A percentile compares a stretch with the other conserved stretches of the same genome.
phyloP scores from a whole-genome alignment of 257 asterid genomes.

The Buddleja alternifolia region DNA sequence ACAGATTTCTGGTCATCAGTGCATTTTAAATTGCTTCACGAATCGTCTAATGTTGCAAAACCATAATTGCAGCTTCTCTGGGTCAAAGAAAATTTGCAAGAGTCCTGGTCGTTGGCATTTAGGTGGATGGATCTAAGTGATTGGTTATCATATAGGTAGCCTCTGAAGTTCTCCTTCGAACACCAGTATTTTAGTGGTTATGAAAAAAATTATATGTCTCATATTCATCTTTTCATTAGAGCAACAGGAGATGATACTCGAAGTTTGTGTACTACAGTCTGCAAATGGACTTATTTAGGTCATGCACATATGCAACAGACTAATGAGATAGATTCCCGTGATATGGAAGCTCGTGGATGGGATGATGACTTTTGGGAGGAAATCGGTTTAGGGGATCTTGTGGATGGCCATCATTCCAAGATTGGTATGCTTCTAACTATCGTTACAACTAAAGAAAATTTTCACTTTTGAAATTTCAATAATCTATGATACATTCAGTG shows the following conservation, averaged over 20 bases:
- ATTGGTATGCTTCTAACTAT: slow-evolving; percentile 58
- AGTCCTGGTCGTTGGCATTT: slow-evolving; percentile 91
- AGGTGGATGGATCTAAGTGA: slow-evolving; percentile 99
- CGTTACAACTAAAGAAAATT: slow-evolving; percentile 22
- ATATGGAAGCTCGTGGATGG: slow-evolving; percentile 98
- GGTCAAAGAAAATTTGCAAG: slow-evolving; percentile 93
- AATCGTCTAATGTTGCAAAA: slow-evolving; percentile 31
- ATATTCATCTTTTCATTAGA: slow-evolving; percentile 44
- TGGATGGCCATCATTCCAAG: slow-evolving; percentile 94
- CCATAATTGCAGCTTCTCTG: slow-evolving; percentile 76
- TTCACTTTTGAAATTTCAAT: slow-evolving; percentile 19
- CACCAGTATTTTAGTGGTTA: slow-evolving; percentile 7
- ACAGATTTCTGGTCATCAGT: neutral
- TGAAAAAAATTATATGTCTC: neutral
- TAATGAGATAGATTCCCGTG: slow-evolving; percentile 70
- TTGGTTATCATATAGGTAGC: slow-evolving; percentile 92
- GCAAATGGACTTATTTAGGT: slow-evolving; percentile 98
- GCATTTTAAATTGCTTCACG: slow-evolving; percentile 20
- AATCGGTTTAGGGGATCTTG: slow-evolving; percentile 94
- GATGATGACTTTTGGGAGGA: slow-evolving; percentile 97
- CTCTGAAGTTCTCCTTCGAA: neutral
- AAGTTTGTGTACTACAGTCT: slow-evolving; percentile 94
- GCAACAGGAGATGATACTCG: slow-evolving; percentile 99
- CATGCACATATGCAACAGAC: slow-evolving; percentile 96
- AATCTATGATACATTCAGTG: neutral